Evolutionary conservation across 2,329 filamentous ascomycete species (phyloP).

Genomic region (Colletotrichum agaves): DNA sequence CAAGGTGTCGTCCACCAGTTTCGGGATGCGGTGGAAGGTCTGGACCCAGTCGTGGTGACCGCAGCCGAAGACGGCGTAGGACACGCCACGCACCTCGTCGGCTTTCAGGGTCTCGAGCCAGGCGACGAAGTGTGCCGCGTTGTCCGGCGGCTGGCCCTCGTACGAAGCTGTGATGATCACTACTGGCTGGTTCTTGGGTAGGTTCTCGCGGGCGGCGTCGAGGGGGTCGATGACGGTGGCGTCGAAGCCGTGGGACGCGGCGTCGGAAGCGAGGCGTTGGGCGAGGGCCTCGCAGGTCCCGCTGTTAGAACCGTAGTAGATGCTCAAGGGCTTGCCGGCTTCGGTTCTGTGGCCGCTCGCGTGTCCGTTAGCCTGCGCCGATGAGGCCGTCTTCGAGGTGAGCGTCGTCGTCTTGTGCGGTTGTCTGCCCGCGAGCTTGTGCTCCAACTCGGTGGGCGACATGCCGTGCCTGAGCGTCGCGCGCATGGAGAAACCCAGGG

Average conservation of each 20-base stretch:
- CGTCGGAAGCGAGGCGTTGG: constrained; percentile 66
- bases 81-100: constrained; percentile 62
- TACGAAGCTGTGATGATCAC: constrained; percentile 75
- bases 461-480: constrained; percentile 60
- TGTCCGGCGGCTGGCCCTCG: constrained; percentile 76
- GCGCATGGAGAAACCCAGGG: constrained; percentile 68
- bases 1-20: constrained; percentile 66
- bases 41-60: constrained; percentile 65
- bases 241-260: constrained; percentile 64
- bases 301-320: constrained; percentile 75
- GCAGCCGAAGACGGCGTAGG: constrained; percentile 76
- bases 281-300: constrained; percentile 77
- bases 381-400: neutral
- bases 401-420: constrained; percentile 21
- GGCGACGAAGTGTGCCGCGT: constrained; percentile 71
- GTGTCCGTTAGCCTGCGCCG: constrained; percentile 17
- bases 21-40: constrained; percentile 77
- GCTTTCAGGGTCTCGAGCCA: constrained; percentile 65
- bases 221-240: constrained; percentile 62
- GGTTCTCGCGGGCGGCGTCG: constrained; percentile 65
- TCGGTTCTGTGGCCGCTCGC: constrained; percentile 17
- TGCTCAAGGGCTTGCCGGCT: constrained; percentile 57
- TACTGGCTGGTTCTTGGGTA: constrained; percentile 67
- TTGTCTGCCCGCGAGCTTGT: constrained; percentile 50
- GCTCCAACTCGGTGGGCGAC: constrained; percentile 55